Percentiles rank a stretch among this genome's conserved stretches.
Conservation (phyloP, 108 stramenopile genomes). For the Schizochytrium sp. region DNA sequence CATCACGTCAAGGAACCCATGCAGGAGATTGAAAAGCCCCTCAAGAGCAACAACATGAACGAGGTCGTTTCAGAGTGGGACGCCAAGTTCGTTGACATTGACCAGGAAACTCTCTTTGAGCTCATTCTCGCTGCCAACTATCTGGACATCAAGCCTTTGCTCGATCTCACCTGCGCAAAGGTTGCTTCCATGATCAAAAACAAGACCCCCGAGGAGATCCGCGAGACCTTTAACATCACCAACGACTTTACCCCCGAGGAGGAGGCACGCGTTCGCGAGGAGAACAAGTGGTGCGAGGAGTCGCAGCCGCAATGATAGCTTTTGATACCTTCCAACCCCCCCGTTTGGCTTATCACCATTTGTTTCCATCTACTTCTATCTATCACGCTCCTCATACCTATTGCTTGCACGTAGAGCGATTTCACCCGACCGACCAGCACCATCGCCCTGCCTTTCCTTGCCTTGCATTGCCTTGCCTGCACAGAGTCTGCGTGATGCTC, state of each 20-base stretch:
- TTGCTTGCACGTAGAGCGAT: too few species aligned
- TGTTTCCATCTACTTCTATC: too few species aligned
- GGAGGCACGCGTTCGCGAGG: conserved; percentile 97
- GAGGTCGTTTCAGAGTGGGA: conserved; percentile 99
- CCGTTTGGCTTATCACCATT: too few species aligned
- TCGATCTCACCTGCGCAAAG: conserved; percentile 96
- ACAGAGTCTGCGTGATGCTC: too few species aligned
- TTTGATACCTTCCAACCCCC: not conserved
- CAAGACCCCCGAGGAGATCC: conserved; percentile 96
- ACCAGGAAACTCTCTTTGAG: conserved; percentile 96
- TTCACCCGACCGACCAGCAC: too few species aligned
- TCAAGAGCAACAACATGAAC: conserved; percentile 85
- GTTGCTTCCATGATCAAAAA: conserved; percentile 65
- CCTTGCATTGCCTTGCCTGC: too few species aligned
- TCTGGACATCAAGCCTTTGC: conserved; percentile 69
- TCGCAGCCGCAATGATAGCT: conserved; percentile 49
- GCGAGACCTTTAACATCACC: conserved; percentile 90
- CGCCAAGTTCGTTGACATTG: conserved; percentile 92
- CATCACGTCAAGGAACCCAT: conserved; percentile 81
- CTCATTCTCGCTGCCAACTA: conserved; percentile 65
- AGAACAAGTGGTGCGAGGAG: conserved; percentile 99
- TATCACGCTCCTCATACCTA: too few species aligned
- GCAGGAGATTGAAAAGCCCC: conserved; percentile 98
- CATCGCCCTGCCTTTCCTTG: too few species aligned
- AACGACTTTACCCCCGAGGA: conserved; percentile 99